Evolutionary conservation across 371 early-diverging fungal species (phyloP), one percentile per base, ranked within the genome.

Genomic region (Actinomortierella ambigua): DNA sequence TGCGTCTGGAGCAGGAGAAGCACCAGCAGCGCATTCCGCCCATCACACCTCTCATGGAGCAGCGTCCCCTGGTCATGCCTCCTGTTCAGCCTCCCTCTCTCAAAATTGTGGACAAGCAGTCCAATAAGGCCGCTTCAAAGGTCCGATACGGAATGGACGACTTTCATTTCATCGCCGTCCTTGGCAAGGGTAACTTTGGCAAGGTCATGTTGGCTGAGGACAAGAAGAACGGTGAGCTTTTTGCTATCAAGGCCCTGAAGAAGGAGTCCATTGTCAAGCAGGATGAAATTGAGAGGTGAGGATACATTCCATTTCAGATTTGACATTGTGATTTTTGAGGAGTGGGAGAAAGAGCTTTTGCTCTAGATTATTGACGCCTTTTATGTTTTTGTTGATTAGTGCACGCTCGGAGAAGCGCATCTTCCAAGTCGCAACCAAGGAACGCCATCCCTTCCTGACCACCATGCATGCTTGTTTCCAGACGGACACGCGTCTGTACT

Each of bases 131-230:
- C 18, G 55, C 63, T 18, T 77, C 73, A 44, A 81, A 82, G 53
- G 34, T 34, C 11, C 34, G 34, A 34, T 65, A 75, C 39, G 75
- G 73, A 2, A 56, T 85, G 56, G 77, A 78, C 8, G 94, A 96
- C 75, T 98, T 97, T 68, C 81, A 85, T 53, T 92, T 98, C 59
- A 50, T 95, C 49, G 91, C 93, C 47, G 96, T 97, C 1, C 77
- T 99, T 9, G 98, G 99, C 27, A 90, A 89, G 66, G 99, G 98
- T 26, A 94, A 92, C 75, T 98, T 96, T 86, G 98, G 98, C 59
- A 98, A 79, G 83, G 95, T 96, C 18, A 89, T 98, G 82, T 82
- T 98, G 41, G 92, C 95, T 0, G 90, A 91, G 67, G 90, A 95
- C 56, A 73, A 73, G 58, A 71, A 69, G 47, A 81, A 84, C 6